Percentiles rank a stretch among this genome's conserved stretches.
These are phyloP conservation scores for Smallanthus sonchifolius DNA, from an alignment of 129 eudicot genomes.

Conservation along the genomic window DNA sequence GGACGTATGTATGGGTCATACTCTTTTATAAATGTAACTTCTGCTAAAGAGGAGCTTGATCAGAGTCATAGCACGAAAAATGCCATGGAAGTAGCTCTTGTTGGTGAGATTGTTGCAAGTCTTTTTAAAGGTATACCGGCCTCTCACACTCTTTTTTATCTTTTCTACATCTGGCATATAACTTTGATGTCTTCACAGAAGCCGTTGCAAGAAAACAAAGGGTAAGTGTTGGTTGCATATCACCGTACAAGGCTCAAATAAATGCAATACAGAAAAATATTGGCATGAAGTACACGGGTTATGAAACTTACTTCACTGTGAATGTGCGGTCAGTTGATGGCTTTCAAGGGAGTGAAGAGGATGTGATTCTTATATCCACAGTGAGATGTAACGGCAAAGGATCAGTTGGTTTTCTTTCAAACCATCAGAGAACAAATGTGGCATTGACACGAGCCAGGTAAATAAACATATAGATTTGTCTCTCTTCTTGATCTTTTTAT, in stretches of 20 bases:
- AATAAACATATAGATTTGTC: conserved; percentile 1
- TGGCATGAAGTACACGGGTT: conserved; percentile 31
- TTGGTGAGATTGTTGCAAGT: too few relatives aligned
- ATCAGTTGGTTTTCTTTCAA: conserved; percentile 59
- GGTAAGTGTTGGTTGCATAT: conserved; percentile 62
- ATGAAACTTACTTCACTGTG: conserved; percentile 35
- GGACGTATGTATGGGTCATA: too few relatives aligned
- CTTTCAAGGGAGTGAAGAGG: conserved; percentile 71
- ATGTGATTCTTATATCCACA: conserved; percentile 64
- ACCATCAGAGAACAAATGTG: conserved; percentile 56
- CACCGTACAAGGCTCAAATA: conserved; percentile 78
- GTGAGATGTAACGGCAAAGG: conserved; percentile 55
- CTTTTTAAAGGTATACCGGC: too few relatives aligned
- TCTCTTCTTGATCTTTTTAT: not conserved
- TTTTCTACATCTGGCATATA: not conserved
- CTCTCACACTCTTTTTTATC: not conserved
- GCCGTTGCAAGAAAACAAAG: conserved; percentile 24
- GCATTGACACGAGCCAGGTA: conserved; percentile 84
- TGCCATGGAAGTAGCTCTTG: too few relatives aligned
- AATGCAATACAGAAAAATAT: conserved; percentile 46
- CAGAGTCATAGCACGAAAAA: too few relatives aligned
- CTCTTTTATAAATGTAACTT: too few relatives aligned
- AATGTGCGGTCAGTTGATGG: conserved; percentile 62
- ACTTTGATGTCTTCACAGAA: conserved; percentile 23
- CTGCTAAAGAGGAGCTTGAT: too few relatives aligned